phyloP scores from a whole-genome alignment of 192 early-diverging fungal genomes.

The Gryganskiella cystojenkinii region DNA sequence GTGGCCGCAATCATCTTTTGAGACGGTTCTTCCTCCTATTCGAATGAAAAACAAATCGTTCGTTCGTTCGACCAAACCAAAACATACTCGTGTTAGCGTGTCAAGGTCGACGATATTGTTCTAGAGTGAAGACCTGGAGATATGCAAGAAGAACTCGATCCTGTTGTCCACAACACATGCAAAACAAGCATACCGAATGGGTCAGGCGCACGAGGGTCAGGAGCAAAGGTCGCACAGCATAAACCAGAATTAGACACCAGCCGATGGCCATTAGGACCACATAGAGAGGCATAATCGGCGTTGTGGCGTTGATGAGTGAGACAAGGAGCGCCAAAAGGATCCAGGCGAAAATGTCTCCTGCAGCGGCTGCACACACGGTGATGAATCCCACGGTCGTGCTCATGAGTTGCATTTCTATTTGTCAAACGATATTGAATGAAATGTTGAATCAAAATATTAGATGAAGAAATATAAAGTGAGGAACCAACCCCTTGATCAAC shows the following conservation, averaged over 20 bases:
- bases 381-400: constrained; percentile 82
- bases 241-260: constrained; percentile 73
- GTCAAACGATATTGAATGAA: background rate
- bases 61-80: too few species aligned
- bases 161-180: background rate
- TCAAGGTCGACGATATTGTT: too few species aligned
- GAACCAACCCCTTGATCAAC: too few species aligned
- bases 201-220: constrained; percentile 45
- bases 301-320: constrained; percentile 78
- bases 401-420: constrained; percentile 81
- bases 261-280: constrained; percentile 79
- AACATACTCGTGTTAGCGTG: background rate
- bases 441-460: background rate
- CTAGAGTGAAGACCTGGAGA: too few species aligned
- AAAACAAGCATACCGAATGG: constrained; percentile 45
- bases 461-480: too few species aligned
- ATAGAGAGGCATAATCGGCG: constrained; percentile 80
- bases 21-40: constrained; percentile 63
- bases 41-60: too few species aligned
- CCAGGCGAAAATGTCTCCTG: constrained; percentile 42
- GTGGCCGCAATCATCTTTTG: constrained; percentile 73
- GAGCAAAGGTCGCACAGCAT: constrained; percentile 73
- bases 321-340: constrained; percentile 79
- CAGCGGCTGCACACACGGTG: constrained; percentile 76
- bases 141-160: too few species aligned